Evolutionary conservation across 208 protist genomes (phyloP).

Genomic region (Trypanosoma grayi): DNA sequence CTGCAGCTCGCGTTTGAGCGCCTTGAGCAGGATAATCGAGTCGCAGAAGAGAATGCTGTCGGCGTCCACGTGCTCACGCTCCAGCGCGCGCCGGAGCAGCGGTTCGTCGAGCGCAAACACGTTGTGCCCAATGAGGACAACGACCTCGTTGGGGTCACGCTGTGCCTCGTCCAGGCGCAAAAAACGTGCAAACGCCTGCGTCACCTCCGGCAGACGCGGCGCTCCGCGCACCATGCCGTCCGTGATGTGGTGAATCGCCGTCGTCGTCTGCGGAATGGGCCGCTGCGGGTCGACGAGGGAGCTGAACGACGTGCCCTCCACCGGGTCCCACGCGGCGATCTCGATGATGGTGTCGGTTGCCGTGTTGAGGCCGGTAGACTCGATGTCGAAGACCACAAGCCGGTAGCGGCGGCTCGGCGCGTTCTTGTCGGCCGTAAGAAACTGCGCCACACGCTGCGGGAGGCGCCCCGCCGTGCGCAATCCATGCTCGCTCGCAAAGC

Average conservation of each 20-base stretch:
- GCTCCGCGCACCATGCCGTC: constrained; percentile 62
- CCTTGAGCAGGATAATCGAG: constrained; percentile 60
- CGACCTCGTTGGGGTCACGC: constrained; percentile 47
- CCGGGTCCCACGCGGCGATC: constrained; percentile 79
- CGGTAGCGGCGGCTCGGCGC: constrained; percentile 36
- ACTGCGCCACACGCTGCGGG: constrained; percentile 31
- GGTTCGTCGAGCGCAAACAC: constrained; percentile 85
- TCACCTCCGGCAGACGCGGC: constrained; percentile 55
- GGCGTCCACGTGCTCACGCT: constrained; percentile 26
- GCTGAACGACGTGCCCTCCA: constrained; percentile 71
- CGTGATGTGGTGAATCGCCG: constrained; percentile 84
- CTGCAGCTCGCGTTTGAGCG: constrained; percentile 42
- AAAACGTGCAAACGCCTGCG: constrained; percentile 50
- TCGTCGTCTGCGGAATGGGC: constrained; percentile 57
- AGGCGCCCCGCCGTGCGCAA: constrained; percentile 33
- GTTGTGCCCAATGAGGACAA: constrained; percentile 83
- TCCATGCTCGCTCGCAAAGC: constrained; percentile 55
- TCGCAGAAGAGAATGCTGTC: constrained; percentile 85
- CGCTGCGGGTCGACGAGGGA: constrained; percentile 75
- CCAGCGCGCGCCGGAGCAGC: constrained; percentile 69
- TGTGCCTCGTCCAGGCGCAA: constrained; percentile 52
- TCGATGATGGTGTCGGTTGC: constrained; percentile 82
- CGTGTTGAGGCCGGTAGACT: constrained; percentile 84
- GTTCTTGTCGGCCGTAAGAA: constrained; percentile 29
- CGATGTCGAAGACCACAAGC: constrained; percentile 81